Evolutionary conservation across 306 rosid genomes (phyloP).

Genomic region (Hippophae tibetana): DNA sequence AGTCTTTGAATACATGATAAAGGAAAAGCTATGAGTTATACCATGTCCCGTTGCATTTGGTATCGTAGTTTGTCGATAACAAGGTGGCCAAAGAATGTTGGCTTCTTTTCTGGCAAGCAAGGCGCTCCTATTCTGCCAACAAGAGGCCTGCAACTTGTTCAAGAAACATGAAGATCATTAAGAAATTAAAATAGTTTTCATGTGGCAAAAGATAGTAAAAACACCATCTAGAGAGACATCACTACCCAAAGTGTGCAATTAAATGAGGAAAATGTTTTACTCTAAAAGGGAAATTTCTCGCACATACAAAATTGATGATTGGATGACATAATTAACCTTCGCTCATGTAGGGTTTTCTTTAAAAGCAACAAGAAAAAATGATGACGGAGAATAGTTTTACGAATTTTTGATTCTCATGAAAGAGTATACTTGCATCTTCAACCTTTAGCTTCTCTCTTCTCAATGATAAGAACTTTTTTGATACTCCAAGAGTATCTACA

Average conservation of each 20-base stretch:
- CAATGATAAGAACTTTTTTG: no score
- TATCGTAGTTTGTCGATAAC: slow-evolving; percentile 40
- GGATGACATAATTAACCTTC: no score
- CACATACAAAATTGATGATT: no score
- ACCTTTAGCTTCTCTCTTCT: no score
- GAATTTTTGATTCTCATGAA: no score
- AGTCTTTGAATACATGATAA: background rate
- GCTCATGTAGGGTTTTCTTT: no score
- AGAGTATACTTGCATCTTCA: no score
- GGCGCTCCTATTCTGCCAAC: slow-evolving; percentile 48
- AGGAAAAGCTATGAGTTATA: slow-evolving; percentile 10
- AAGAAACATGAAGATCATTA: background rate
- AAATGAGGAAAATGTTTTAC: no score
- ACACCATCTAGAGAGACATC: background rate
- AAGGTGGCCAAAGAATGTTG: slow-evolving; percentile 61
- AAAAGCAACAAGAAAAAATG: no score
- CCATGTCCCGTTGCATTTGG: slow-evolving; percentile 61
- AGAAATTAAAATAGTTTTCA: slow-evolving; percentile 1
- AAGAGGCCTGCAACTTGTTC: slow-evolving; percentile 44
- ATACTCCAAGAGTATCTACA: no score
- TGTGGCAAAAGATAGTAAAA: background rate
- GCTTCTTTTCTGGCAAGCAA: slow-evolving; percentile 44
- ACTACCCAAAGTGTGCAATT: background rate
- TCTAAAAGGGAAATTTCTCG: no score
- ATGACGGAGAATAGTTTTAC: no score